These are phyloP conservation scores for Gossypium trilobum DNA, from an alignment of 441 rosid genomes.

Conservation along the genomic window DNA sequence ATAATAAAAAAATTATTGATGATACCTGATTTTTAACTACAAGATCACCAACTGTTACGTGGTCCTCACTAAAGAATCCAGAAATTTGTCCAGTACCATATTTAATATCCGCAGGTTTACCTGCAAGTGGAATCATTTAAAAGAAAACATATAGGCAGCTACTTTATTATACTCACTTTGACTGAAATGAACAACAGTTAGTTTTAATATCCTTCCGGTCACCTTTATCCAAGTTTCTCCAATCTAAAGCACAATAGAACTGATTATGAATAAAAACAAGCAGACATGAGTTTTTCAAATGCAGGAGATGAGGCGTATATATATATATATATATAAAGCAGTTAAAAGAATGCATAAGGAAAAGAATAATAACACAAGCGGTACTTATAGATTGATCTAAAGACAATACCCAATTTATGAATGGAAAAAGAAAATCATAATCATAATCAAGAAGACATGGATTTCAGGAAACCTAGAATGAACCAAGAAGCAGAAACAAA, in stretches of 20 bases:
- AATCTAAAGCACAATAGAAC: neutral
- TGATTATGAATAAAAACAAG: neutral
- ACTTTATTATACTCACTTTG: neutral
- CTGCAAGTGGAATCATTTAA: slow-evolving; percentile 23
- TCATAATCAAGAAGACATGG: neutral
- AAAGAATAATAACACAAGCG: neutral
- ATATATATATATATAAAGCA: neutral
- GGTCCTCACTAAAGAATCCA: slow-evolving; percentile 67
- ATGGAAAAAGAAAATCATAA: neutral
- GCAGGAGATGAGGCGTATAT: neutral
- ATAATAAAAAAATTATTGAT: slow-evolving; percentile 6
- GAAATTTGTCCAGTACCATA: slow-evolving; percentile 77
- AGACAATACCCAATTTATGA: neutral
- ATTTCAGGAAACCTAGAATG: neutral
- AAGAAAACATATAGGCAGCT: neutral
- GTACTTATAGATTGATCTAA: neutral
- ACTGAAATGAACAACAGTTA: neutral
- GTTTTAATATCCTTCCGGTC: neutral
- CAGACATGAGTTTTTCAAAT: neutral
- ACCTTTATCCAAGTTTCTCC: neutral
- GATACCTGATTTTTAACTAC: slow-evolving; percentile 59
- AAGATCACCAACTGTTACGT: slow-evolving; percentile 59
- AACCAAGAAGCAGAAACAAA: slow-evolving; percentile 22
- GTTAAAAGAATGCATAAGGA: neutral
- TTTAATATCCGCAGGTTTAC: slow-evolving; percentile 57